Evolutionary conservation across 768 basidiomycete species (phyloP).

Genomic region (Rhodocollybia butyracea): DNA sequence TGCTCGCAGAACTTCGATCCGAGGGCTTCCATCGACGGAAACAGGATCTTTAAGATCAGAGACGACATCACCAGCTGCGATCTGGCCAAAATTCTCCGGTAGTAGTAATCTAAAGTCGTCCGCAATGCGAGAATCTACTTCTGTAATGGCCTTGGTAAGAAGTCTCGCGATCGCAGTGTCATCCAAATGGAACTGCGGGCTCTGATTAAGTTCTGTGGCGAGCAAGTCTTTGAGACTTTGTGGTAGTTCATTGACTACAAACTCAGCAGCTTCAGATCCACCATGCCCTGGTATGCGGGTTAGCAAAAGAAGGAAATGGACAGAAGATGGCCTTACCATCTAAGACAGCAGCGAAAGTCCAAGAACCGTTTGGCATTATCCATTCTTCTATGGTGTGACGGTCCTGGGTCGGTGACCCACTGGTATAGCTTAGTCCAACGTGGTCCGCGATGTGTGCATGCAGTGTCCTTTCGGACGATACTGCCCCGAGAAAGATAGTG

Average conservation of each 20-base stretch:
- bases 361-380: no score
- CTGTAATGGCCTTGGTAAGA: not conserved
- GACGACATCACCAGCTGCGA: not conserved
- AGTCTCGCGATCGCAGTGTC: not conserved
- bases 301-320: no score
- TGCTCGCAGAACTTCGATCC: conserved; percentile 9
- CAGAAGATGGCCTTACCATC: no score
- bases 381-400: no score
- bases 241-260: not conserved
- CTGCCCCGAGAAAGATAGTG: no score
- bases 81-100: not conserved
- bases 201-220: not conserved
- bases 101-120: not conserved
- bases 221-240: not conserved
- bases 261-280: not conserved
- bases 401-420: no score
- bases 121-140: not conserved
- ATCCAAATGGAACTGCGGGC: not conserved
- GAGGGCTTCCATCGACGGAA: conserved; percentile 3
- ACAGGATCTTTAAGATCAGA: not conserved
- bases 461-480: no score
- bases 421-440: no score
- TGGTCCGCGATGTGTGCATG: no score
- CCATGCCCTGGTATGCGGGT: no score
- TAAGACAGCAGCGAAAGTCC: no score